Conservation (phyloP, 179 eudicot genomes). For the Spergularia azorica region DNA sequence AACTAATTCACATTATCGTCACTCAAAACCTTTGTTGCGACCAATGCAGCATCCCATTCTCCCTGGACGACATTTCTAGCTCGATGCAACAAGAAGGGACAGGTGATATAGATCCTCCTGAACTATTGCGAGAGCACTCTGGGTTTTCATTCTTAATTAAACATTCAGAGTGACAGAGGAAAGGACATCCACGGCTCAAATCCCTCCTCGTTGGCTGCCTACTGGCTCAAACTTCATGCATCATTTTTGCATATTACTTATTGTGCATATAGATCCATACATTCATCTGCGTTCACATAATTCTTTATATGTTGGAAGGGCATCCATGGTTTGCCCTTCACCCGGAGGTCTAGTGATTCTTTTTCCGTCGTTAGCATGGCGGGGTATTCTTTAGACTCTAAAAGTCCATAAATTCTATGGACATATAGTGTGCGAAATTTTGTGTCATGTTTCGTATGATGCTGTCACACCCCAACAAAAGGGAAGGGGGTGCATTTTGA, state of each 20-base stretch:
- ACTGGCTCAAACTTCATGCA: slow-evolving; percentile 14
- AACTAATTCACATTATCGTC: not conserved
- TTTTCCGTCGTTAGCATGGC: slow-evolving; percentile 36
- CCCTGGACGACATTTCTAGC: slow-evolving; percentile 88
- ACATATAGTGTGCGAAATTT: slow-evolving; percentile 29
- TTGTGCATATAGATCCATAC: slow-evolving; percentile 27
- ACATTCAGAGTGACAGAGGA: slow-evolving; percentile 45
- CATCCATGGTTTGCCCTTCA: slow-evolving; percentile 31
- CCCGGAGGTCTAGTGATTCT: slow-evolving; percentile 45
- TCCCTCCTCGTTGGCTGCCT: slow-evolving; percentile 19
- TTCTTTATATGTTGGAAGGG: slow-evolving; percentile 35
- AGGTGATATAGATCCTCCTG: slow-evolving; percentile 82
- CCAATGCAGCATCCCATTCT: slow-evolving; percentile 81
- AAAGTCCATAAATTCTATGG: slow-evolving; percentile 36
- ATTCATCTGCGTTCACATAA: slow-evolving; percentile 30
- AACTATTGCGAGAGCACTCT: slow-evolving; percentile 77
- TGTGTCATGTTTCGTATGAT: slow-evolving; percentile 29
- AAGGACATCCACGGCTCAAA: not conserved
- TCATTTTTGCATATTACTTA: slow-evolving; percentile 21
- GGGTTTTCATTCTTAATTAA: slow-evolving; percentile 78
- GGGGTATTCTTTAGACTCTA: slow-evolving; percentile 37
- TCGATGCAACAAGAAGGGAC: slow-evolving; percentile 73
- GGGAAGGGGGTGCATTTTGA: slow-evolving; percentile 30
- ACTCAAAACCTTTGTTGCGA: slow-evolving; percentile 7
- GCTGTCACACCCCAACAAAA: slow-evolving; percentile 32